A percentile compares a stretch with the other conserved stretches of the same genome.
phyloP scores from a whole-genome alignment of 2,329 filamentous ascomycete species.

The Dryadomyces quercus-mongolicae region DNA sequence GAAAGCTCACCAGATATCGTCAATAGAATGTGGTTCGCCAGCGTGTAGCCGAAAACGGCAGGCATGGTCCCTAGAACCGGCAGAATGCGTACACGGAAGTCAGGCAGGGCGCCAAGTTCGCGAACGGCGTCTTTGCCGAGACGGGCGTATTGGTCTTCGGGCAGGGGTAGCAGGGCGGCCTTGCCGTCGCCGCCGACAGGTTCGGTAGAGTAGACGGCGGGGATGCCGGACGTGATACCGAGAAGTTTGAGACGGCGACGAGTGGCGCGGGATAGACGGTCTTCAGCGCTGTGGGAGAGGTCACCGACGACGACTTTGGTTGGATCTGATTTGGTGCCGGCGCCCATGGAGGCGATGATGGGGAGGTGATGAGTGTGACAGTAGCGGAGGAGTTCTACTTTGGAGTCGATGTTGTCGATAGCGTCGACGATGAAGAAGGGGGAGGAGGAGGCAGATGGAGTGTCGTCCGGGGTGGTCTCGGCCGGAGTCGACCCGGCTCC shows the following conservation, averaged over 20 bases:
- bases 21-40: constrained; percentile 87
- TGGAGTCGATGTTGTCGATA: constrained; percentile 97
- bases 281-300: constrained; percentile 77
- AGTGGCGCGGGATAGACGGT: constrained; percentile 76
- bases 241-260: constrained; percentile 63
- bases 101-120: constrained; percentile 77
- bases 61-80: constrained; percentile 96
- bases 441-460: constrained; percentile 19
- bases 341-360: constrained; percentile 92
- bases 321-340: constrained; percentile 79
- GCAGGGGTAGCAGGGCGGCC: constrained; percentile 73
- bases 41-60: constrained; percentile 82
- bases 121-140: constrained; percentile 54
- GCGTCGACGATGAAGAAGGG: constrained; percentile 89
- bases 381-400: constrained; percentile 80
- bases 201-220: constrained; percentile 86
- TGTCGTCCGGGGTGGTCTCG: background rate
- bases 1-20: constrained; percentile 41
- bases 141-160: constrained; percentile 79
- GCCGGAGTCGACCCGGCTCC: no score
- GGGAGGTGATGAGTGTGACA: constrained; percentile 66
- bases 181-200: constrained; percentile 82
- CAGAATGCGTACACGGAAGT: constrained; percentile 89
- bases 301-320: constrained; percentile 85
- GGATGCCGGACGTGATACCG: constrained; percentile 75